Conservation (phyloP, 1,139 yeast species). For the Nakaseomyces kungkrabaensis region DNA sequence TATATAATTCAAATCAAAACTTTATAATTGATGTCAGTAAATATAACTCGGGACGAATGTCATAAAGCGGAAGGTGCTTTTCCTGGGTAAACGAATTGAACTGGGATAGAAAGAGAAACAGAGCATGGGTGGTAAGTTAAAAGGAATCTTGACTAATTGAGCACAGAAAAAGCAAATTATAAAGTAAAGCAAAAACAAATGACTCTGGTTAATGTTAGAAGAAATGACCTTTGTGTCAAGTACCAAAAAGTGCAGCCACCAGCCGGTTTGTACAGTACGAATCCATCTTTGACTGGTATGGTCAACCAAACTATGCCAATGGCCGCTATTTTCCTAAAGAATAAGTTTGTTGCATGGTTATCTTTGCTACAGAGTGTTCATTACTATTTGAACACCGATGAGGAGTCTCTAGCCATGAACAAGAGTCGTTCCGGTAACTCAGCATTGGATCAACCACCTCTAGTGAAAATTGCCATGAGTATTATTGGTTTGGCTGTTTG, state of each 20-base stretch:
- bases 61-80: too few relatives aligned
- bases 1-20: too few relatives aligned
- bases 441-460: slow-evolving; percentile 34
- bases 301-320: slow-evolving; percentile 55
- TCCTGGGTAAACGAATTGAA: too few relatives aligned
- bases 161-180: too few relatives aligned
- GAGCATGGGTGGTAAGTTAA: too few relatives aligned
- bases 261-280: slow-evolving; percentile 37
- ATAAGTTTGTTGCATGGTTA: slow-evolving; percentile 31
- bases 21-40: too few relatives aligned
- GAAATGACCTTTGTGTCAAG: slow-evolving; percentile 32
- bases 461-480: slow-evolving; percentile 40
- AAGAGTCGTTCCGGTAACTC: slow-evolving; percentile 21
- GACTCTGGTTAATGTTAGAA: slow-evolving; percentile 25
- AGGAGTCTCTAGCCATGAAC: slow-evolving; percentile 22
- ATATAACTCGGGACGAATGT: too few relatives aligned
- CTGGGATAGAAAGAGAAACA: too few relatives aligned
- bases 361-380: slow-evolving; percentile 25
- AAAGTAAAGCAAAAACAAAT: slow-evolving; percentile 5
- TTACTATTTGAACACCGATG: slow-evolving; percentile 20
- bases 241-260: slow-evolving; percentile 35
- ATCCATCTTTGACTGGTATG: slow-evolving; percentile 26
- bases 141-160: too few relatives aligned
- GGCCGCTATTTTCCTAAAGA: slow-evolving; percentile 53
- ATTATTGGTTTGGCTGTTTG: slow-evolving; percentile 41